Evolutionary conservation across 164 flowering plant genomes (phyloP).

Genomic region (Stephania japonica): DNA sequence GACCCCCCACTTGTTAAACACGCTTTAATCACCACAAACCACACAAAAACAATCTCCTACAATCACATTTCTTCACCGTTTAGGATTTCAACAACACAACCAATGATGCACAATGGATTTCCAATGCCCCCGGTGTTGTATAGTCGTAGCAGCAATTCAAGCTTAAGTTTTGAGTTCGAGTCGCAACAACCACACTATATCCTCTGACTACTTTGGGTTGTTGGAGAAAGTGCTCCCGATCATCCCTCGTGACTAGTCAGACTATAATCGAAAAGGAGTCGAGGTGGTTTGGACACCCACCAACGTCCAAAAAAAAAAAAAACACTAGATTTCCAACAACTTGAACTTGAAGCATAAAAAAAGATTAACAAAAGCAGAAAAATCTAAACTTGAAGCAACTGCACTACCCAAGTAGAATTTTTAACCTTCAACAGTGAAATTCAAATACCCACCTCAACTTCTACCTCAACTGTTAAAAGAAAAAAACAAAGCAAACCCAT

Average conservation of each 20-base stretch:
- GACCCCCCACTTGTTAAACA: slow-evolving; percentile 3
- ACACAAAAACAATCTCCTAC: neutral
- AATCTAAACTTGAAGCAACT: neutral
- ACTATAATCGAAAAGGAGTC: too few species aligned
- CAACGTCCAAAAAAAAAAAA: too few species aligned
- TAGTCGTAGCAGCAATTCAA: too few species aligned
- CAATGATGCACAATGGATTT: neutral
- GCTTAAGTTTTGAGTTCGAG: too few species aligned
- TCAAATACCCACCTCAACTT: neutral
- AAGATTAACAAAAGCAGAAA: neutral
- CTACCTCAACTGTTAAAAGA: slow-evolving; percentile 8
- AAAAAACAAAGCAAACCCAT: neutral
- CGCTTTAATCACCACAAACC: neutral
- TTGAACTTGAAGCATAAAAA: neutral
- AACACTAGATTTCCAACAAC: neutral
- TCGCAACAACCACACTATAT: too few species aligned
- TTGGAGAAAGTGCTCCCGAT: too few species aligned
- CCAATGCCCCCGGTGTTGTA: too few species aligned
- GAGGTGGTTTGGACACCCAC: too few species aligned
- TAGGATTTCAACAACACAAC: neutral
- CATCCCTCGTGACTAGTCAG: too few species aligned
- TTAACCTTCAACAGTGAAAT: neutral
- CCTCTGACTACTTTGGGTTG: too few species aligned
- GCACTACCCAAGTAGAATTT: neutral
- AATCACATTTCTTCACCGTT: neutral